Evolutionary conservation across 768 basidiomycete species (phyloP), one percentile per base, ranked within the genome.

Genomic region (Sporobolomyces phaffii): DNA sequence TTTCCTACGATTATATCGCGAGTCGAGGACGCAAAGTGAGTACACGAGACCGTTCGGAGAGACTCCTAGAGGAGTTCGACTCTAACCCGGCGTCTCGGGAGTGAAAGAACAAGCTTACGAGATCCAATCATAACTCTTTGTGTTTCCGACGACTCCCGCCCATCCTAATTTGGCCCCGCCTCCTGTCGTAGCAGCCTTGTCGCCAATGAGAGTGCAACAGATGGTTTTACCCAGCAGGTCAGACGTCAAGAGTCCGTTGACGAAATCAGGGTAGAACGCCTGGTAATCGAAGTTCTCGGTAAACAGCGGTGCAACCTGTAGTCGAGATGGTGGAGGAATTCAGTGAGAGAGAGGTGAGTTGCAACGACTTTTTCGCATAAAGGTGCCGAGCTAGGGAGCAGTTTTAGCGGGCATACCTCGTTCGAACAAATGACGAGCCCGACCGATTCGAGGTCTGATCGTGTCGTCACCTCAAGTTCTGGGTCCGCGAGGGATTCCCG

Each of bases 261-360:
- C 88, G 74, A 99, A 96, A 78, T 98, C 91, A 71, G 85, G 82
- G 63, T 92, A 85, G 66, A 98, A 83, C 78, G 93, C 91, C 18
- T 86, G 85, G 75, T 93, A 97, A 79, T 98, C 96, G 75, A 99
- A 99, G 79, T 98, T 98, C 79, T 98, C 96, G 77, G 93, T 91
- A 80, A 98, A 99, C 7, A 97, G 77, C 1, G 93, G 93, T 2
- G 91, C 92, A 41, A 98, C 89, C 88, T 96, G 73, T 11, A 7
- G 48, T 65, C n/a, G 60, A 60, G 17, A 49, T 26, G 1, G 24
- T 29, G 3, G 9, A 24, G 17, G 14, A 31, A 20, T 33, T 24
- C 68, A 68, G 1, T 48, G 31, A 28, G 44, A 28, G 36, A 56
- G 15, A 45, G 43, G 8, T 36, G 57, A 5, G 72, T 53, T 6